phyloP scores from a whole-genome alignment of 2,329 filamentous ascomycete species.

The Pseudocercospora cruenta region DNA sequence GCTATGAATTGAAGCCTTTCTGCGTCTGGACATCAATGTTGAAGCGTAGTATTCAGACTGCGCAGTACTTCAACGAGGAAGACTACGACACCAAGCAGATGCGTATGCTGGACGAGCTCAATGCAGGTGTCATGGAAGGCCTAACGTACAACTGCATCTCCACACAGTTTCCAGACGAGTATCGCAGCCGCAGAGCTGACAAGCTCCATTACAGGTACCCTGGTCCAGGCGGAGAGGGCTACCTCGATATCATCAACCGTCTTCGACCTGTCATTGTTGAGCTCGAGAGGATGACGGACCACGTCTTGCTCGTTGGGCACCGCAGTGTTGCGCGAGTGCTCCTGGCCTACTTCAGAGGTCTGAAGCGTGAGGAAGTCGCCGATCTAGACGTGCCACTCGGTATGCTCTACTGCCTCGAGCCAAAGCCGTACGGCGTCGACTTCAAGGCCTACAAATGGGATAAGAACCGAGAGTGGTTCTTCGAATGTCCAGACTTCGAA shows the following conservation, averaged over 20 bases:
- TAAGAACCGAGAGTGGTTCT: slow-evolving; percentile 74
- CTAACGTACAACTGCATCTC: slow-evolving; percentile 93
- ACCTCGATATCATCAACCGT: slow-evolving; percentile 94
- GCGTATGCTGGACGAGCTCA: slow-evolving; percentile 79
- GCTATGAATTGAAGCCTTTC: slow-evolving; percentile 73
- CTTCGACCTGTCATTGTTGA: slow-evolving; percentile 94
- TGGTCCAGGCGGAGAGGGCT: slow-evolving; percentile 92
- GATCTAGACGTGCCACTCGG: slow-evolving; percentile 92
- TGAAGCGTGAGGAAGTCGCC: slow-evolving; percentile 87
- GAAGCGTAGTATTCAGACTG: slow-evolving; percentile 83
- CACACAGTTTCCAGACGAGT: slow-evolving; percentile 77
- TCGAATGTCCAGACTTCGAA: slow-evolving; percentile 82
- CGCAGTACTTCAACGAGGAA: slow-evolving; percentile 89
- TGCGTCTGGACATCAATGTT: slow-evolving; percentile 99
- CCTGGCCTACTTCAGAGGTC: slow-evolving; percentile 93
- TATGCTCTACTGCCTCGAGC: slow-evolving; percentile 92
- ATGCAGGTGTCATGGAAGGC: slow-evolving; percentile 89
- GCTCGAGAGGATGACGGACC: slow-evolving; percentile 94
- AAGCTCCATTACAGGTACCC: slow-evolving; percentile 98
- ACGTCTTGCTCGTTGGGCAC: slow-evolving; percentile 89
- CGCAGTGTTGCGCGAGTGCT: slow-evolving; percentile 89
- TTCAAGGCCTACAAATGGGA: slow-evolving; percentile 90
- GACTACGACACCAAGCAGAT: slow-evolving; percentile 90
- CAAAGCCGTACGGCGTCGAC: slow-evolving; percentile 95
- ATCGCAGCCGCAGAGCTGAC: slow-evolving; percentile 74